Percentiles rank a stretch among this genome's conserved stretches.
Evolutionary conservation across 495 filamentous ascomycete genomes (phyloP).

Genomic region (Pyrenopolyporus hunteri): DNA sequence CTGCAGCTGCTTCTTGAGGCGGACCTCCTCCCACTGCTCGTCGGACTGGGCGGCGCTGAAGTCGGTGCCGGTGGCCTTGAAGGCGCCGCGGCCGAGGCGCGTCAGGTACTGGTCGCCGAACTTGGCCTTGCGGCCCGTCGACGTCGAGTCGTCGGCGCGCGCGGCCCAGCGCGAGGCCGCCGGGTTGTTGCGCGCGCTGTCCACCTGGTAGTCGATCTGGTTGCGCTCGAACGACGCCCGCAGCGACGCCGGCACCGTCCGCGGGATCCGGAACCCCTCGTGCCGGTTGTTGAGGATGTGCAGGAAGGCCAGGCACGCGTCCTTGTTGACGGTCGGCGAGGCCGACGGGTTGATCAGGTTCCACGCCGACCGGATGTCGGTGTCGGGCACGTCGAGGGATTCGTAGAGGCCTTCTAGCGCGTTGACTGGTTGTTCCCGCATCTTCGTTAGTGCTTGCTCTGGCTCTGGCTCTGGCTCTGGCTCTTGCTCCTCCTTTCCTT

Average conservation of each 20-base stretch:
- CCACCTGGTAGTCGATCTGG: slow-evolving; percentile 92
- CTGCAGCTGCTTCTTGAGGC: slow-evolving; percentile 85
- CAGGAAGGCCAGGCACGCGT: slow-evolving; percentile 90
- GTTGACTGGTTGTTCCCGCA: slow-evolving; percentile 63
- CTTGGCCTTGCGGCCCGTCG: slow-evolving; percentile 86
- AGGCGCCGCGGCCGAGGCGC: slow-evolving; percentile 78
- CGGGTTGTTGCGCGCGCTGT: slow-evolving; percentile 65
- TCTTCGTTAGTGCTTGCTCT: slow-evolving; percentile 13
- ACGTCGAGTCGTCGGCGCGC: slow-evolving; percentile 72
- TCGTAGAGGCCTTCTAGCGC: slow-evolving; percentile 84
- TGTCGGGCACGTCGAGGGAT: slow-evolving; percentile 92
- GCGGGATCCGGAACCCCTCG: slow-evolving; percentile 92
- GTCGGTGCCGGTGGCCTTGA: slow-evolving; percentile 81
- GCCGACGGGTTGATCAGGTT: slow-evolving; percentile 94
- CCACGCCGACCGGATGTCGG: slow-evolving; percentile 92
- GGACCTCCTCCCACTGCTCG: slow-evolving; percentile 94
- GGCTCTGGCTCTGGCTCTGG: neutral
- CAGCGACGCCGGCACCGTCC: slow-evolving; percentile 88
- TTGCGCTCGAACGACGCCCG: slow-evolving; percentile 91
- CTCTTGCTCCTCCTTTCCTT: neutral
- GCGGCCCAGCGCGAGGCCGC: slow-evolving; percentile 69
- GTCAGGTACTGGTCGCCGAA: slow-evolving; percentile 97
- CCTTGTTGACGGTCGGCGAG: slow-evolving; percentile 81
- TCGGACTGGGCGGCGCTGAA: slow-evolving; percentile 76
- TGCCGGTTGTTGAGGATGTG: slow-evolving; percentile 95